These are phyloP conservation scores for Astragalus membranaceus DNA, from an alignment of 306 rosid genomes.

Conservation along the genomic window DNA sequence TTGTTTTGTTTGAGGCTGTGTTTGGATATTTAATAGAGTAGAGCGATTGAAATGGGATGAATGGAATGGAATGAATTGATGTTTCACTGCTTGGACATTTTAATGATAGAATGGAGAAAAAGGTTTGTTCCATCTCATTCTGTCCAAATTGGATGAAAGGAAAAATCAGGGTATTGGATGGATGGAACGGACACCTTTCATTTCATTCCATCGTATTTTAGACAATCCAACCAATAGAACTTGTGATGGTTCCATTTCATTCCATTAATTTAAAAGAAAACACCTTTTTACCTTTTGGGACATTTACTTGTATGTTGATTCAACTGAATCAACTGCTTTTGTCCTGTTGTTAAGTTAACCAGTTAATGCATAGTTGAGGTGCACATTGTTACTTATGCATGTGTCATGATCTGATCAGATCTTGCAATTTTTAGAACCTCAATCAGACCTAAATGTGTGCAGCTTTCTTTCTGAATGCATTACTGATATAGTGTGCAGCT, in stretches of 20 bases:
- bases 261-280: not conserved
- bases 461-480: not conserved
- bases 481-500: no score
- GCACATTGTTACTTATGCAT: not conserved
- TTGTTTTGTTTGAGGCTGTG: not conserved
- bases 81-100: not conserved
- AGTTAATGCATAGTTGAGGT: not conserved
- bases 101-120: not conserved
- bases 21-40: not conserved
- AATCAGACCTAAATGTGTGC: not conserved
- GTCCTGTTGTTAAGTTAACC: not conserved
- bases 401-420: not conserved
- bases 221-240: not conserved
- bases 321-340: not conserved
- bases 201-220: not conserved
- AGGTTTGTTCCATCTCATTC: not conserved
- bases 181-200: not conserved
- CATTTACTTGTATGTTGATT: not conserved
- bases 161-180: not conserved
- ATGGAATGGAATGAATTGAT: not conserved
- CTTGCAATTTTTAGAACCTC: not conserved
- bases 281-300: not conserved
- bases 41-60: not conserved
- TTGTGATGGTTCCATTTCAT: not conserved
- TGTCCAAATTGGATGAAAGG: not conserved